Evolutionary conservation across 2,329 filamentous ascomycete genomes (phyloP).

Genomic region (Aschersonia sp.): DNA sequence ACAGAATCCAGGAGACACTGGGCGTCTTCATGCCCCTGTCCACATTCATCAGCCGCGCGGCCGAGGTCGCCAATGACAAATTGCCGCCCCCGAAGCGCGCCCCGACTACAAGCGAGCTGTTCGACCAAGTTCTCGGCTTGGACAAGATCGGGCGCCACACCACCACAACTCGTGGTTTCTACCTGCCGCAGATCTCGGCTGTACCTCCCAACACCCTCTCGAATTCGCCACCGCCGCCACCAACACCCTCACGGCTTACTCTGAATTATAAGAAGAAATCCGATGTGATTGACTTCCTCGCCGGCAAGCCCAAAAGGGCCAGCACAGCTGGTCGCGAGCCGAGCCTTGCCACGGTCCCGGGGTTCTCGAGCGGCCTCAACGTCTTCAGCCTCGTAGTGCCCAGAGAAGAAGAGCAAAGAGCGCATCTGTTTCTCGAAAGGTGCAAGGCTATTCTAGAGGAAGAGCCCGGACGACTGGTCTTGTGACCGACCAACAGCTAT

Average conservation of each 20-base stretch:
- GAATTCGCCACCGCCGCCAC: conserved; percentile 9
- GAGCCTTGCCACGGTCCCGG: conserved; percentile 21
- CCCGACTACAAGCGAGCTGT: conserved; percentile 67
- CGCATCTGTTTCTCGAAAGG: conserved; percentile 67
- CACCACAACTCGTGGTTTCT: conserved; percentile 42
- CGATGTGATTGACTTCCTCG: conserved; percentile 76
- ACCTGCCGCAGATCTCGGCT: conserved; percentile 57
- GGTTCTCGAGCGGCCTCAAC: conserved; percentile 46
- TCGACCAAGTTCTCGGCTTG: conserved; percentile 74
- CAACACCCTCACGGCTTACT: conserved; percentile 5
- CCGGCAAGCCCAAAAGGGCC: conserved; percentile 7
- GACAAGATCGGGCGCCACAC: conserved; percentile 26
- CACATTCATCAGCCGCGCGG: conserved; percentile 73
- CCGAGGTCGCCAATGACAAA: conserved; percentile 75
- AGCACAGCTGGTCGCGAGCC: conserved; percentile 9
- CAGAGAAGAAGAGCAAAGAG: conserved; percentile 67
- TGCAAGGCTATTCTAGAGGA: conserved; percentile 73
- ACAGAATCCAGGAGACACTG: conserved; percentile 61
- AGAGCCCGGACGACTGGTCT: conserved; percentile 61
- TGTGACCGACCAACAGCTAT: conserved; percentile 22
- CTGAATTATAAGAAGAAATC: conserved; percentile 16
- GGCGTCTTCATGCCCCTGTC: conserved; percentile 72
- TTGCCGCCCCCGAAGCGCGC: conserved; percentile 51
- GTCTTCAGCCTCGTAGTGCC: conserved; percentile 72
- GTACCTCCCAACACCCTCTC: conserved; percentile 31